Evolutionary conservation across 805 yeast genomes (phyloP).

Genomic region (Nakazawaea siamensis): DNA sequence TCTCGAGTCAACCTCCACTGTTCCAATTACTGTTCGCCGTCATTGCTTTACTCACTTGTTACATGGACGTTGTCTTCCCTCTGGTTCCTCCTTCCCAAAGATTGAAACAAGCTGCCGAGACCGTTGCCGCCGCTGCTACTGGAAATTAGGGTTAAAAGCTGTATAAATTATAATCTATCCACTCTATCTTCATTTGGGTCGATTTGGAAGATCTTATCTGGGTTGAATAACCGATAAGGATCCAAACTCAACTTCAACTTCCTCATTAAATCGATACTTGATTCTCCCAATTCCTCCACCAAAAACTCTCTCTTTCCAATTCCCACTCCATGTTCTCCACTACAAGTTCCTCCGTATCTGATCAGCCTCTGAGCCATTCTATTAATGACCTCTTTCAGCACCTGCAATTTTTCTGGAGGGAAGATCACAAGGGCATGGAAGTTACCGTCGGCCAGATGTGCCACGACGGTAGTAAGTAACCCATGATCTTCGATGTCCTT

Average conservation of each 20-base stretch:
- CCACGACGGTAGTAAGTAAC: slow-evolving; percentile 51
- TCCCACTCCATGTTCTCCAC: slow-evolving; percentile 87
- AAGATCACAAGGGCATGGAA: slow-evolving; percentile 63
- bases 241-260: slow-evolving; percentile 64
- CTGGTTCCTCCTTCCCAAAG: slow-evolving; percentile 15
- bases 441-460: slow-evolving; percentile 84
- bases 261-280: slow-evolving; percentile 67
- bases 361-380: slow-evolving; percentile 62
- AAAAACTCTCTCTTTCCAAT: slow-evolving; percentile 63
- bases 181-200: slow-evolving; percentile 34
- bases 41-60: slow-evolving; percentile 38
- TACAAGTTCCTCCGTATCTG: slow-evolving; percentile 70
- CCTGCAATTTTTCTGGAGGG: slow-evolving; percentile 37
- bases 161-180: neutral
- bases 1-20: slow-evolving; percentile 32
- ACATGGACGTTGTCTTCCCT: slow-evolving; percentile 45
- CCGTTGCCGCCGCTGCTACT: slow-evolving; percentile 13
- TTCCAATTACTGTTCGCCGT: slow-evolving; percentile 38
- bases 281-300: slow-evolving; percentile 56
- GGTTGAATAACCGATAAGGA: slow-evolving; percentile 65
- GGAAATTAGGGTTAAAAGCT: neutral
- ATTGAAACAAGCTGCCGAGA: slow-evolving; percentile 17
- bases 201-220: slow-evolving; percentile 68
- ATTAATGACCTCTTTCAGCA: slow-evolving; percentile 42
- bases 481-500: slow-evolving; percentile 46